These are phyloP conservation scores for Noccaea caerulescens DNA, from an alignment of 345 rosid genomes.

Conservation along the genomic window DNA sequence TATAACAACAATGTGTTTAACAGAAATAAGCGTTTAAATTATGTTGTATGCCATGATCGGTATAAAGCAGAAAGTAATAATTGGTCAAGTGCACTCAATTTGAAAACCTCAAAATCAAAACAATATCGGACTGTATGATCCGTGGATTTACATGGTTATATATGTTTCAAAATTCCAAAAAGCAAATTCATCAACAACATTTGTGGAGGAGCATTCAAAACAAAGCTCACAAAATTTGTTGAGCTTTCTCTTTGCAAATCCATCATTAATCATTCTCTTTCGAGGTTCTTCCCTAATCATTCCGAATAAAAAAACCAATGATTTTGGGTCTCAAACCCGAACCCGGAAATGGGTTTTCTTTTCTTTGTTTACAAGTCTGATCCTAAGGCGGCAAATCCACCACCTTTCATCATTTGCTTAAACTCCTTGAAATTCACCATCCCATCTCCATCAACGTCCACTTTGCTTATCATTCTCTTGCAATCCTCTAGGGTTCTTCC, in stretches of 20 bases:
- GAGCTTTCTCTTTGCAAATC: conserved; percentile 16
- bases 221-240: conserved; percentile 29
- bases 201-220: conserved; percentile 30
- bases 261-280: conserved; percentile 21
- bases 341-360: conserved; percentile 9
- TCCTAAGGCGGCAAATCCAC: conserved; percentile 81
- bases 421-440: conserved; percentile 85
- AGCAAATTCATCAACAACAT: conserved; percentile 22
- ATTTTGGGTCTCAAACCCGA: conserved; percentile 34
- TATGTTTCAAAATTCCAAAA: conserved; percentile 31
- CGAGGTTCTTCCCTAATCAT: conserved; percentile 40
- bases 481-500: conserved; percentile 85
- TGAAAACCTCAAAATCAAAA: conserved; percentile 9
- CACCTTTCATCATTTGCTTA: conserved; percentile 96
- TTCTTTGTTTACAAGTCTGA: conserved; percentile 41
- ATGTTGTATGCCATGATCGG: not conserved
- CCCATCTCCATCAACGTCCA: conserved; percentile 95
- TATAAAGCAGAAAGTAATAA: not conserved
- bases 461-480: conserved; percentile 81
- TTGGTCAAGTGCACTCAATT: conserved; percentile 5
- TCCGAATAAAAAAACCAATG: conserved; percentile 34
- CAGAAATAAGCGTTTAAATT: not conserved
- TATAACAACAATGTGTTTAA: no score
- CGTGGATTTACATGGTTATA: conserved; percentile 20
- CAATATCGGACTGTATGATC: conserved; percentile 17